These are phyloP conservation scores for Termitomyces sp. DNA, from an alignment of 768 basidiomycete species.

Conservation along the genomic window DNA sequence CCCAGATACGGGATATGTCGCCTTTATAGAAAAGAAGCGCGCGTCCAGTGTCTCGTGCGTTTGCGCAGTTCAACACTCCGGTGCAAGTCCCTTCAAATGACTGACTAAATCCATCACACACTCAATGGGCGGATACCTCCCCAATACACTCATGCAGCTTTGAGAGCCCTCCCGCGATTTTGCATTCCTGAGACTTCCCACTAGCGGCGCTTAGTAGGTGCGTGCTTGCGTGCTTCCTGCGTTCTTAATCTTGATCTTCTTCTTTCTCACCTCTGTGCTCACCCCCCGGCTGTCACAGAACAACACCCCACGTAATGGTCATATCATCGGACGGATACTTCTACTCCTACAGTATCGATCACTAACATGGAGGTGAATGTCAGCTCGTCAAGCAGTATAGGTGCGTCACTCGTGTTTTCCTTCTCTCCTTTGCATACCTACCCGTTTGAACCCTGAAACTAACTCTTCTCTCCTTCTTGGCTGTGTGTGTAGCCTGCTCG, in stretches of 20 bases:
- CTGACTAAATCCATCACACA: constrained; percentile 74
- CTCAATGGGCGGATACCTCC: constrained; percentile 80
- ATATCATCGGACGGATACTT: constrained; percentile 93
- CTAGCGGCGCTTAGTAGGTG: constrained; percentile 81
- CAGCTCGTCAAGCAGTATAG: constrained; percentile 92
- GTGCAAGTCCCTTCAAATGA: constrained; percentile 66
- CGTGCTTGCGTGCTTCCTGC: constrained; percentile 32
- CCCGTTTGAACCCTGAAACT: too few species aligned
- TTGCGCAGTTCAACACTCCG: constrained; percentile 47
- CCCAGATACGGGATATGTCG: constrained; percentile 80
- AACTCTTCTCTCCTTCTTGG: too few species aligned
- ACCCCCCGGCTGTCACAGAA: too few species aligned
- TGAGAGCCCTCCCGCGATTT: constrained; percentile 98
- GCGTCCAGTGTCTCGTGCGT: constrained; percentile 51
- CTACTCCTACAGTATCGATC: constrained; percentile 92
- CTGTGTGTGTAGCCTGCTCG: too few species aligned
- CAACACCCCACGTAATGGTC: too few species aligned
- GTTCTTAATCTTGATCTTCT: too few species aligned
- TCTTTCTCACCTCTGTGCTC: constrained; percentile 54
- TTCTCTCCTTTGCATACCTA: too few species aligned
- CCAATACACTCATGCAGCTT: constrained; percentile 87
- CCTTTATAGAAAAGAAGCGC: constrained; percentile 76
- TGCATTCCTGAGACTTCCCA: constrained; percentile 83
- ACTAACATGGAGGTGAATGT: constrained; percentile 96
- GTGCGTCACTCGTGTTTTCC: constrained; percentile 26